phyloP scores from a whole-genome alignment of 2,329 filamentous ascomycete species.

The Truncatella angustata region DNA sequence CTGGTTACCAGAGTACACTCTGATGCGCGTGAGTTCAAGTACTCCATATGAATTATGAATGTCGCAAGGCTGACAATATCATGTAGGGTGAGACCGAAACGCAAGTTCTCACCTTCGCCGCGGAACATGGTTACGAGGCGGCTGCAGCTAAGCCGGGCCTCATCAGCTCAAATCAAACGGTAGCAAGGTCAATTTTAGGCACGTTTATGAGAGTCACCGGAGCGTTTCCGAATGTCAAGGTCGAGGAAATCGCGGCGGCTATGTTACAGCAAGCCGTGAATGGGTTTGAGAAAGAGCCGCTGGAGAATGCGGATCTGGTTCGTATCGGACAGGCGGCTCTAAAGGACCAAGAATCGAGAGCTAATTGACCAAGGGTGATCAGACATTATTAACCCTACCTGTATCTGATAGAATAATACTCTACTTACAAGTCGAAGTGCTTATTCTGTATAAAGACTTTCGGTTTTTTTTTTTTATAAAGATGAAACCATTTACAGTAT shows the following conservation, averaged over 20 bases:
- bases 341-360: not conserved
- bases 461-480: too few species aligned
- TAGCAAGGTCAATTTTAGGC: not conserved
- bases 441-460: too few species aligned
- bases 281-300: constrained; percentile 8
- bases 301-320: not conserved
- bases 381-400: too few species aligned
- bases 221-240: not conserved
- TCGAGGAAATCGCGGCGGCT: constrained; percentile 3
- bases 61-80: too few species aligned
- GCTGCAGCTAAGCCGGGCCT: constrained; percentile 6
- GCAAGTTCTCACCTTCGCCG: constrained; percentile 1
- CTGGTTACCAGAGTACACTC: constrained; percentile 36
- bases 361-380: not conserved
- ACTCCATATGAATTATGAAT: not conserved
- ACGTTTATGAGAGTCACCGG: not conserved
- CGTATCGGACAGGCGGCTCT: constrained; percentile 3
- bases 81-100: constrained; percentile 5
- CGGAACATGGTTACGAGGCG: not conserved
- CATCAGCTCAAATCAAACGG: not conserved
- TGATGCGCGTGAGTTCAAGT: constrained; percentile 42
- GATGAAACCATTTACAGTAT: too few species aligned
- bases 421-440: too few species aligned
- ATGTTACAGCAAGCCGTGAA: constrained; percentile 1
- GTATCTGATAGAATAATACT: too few species aligned